Conservation (phyloP, 2,329 filamentous ascomycete genomes). For the Ascochyta pisi region DNA sequence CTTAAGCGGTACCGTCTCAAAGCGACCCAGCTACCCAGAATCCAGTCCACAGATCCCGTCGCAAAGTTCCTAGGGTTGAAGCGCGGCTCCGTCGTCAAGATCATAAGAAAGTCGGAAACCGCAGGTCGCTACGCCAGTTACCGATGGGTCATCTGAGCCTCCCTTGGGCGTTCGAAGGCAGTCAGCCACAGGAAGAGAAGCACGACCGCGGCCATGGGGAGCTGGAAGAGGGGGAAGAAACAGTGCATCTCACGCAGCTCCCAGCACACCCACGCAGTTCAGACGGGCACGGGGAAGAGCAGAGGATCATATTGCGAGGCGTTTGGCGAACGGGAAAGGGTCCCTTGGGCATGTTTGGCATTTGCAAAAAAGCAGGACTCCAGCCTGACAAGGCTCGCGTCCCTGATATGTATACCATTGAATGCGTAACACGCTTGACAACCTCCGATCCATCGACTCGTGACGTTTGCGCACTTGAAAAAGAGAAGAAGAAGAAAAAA, state of each 20-base stretch:
- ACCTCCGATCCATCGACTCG: not conserved
- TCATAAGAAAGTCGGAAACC: conserved; percentile 93
- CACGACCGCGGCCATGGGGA: not conserved
- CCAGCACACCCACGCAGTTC: not conserved
- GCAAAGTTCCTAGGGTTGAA: conserved; percentile 89
- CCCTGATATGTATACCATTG: conserved; percentile 18
- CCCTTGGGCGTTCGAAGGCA: not conserved
- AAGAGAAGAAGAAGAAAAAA: not conserved
- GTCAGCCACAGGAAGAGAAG: not conserved
- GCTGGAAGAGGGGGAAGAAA: not conserved
- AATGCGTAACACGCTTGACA: not conserved
- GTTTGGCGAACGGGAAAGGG: conserved; percentile 36
- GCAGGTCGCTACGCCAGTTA: conserved; percentile 97
- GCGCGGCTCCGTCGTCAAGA: conserved; percentile 96
- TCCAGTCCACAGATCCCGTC: conserved; percentile 90
- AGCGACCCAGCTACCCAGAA: conserved; percentile 94
- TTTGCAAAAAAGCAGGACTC: conserved; percentile 18
- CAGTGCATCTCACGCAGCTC: no score
- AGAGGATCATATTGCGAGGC: conserved; percentile 37
- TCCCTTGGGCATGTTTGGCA: conserved; percentile 17
- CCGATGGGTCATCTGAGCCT: conserved; percentile 64
- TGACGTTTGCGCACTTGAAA: not conserved
- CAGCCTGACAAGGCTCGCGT: conserved; percentile 1
- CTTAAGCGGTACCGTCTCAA: conserved; percentile 92
- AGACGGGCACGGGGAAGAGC: not conserved